A percentile compares a stretch with the other conserved stretches of the same genome.
phyloP scores from a whole-genome alignment of 306 rosid species.

The Trichosanthes truncata region DNA sequence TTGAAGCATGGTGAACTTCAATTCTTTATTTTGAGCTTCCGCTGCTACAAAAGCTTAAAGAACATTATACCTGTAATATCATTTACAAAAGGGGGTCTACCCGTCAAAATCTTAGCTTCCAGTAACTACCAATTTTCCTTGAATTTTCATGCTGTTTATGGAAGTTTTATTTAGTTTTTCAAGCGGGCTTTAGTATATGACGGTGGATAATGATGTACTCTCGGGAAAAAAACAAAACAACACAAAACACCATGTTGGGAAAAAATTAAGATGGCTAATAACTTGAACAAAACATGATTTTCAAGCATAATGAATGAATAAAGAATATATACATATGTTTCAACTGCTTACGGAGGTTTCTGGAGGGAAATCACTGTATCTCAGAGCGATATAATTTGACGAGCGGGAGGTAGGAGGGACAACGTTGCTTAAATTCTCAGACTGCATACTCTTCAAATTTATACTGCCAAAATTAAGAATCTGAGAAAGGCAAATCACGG shows the following conservation, averaged over 20 bases:
- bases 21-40: background rate
- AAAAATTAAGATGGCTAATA: background rate
- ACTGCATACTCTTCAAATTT: constrained; percentile 86
- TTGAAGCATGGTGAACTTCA: background rate
- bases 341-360: constrained; percentile 38
- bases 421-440: constrained; percentile 61
- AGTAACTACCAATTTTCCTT: background rate
- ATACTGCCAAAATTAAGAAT: constrained; percentile 90
- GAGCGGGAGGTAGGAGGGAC: constrained; percentile 89
- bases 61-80: background rate
- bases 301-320: constrained; percentile 8
- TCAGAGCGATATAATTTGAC: constrained; percentile 77
- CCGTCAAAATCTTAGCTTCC: background rate
- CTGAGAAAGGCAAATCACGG: constrained; percentile 57
- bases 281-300: background rate
- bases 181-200: background rate
- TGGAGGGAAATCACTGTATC: constrained; percentile 45
- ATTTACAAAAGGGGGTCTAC: background rate
- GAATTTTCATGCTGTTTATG: background rate
- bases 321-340: constrained; percentile 2
- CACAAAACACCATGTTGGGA: background rate
- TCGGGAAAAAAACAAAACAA: background rate
- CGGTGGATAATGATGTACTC: background rate
- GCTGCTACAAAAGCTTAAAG: background rate
- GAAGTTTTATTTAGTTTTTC: background rate